phyloP scores from a whole-genome alignment of 208 protist species.

The Trypanosoma grayi region DNA sequence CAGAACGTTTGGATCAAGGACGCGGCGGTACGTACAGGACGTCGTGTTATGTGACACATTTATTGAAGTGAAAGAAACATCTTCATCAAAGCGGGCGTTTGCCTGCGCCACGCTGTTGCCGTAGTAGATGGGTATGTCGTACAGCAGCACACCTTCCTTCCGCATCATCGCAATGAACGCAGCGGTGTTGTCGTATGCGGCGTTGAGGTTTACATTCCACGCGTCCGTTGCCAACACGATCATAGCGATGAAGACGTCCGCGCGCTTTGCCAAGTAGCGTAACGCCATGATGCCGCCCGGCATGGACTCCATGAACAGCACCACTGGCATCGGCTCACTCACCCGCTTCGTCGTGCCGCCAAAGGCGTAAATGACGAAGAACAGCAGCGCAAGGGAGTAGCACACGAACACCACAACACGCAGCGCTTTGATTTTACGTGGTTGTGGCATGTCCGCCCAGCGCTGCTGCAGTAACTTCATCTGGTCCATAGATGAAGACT shows the following conservation, averaged over 20 bases:
- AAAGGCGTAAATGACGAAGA: slow-evolving; percentile 76
- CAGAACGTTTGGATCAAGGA: slow-evolving; percentile 9
- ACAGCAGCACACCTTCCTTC: slow-evolving; percentile 33
- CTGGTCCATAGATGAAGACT: slow-evolving; percentile 37
- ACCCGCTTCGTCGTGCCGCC: slow-evolving; percentile 47
- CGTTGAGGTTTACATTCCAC: slow-evolving; percentile 38
- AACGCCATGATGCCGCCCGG: slow-evolving; percentile 54
- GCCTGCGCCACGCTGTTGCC: slow-evolving; percentile 33
- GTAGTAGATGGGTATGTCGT: slow-evolving; percentile 45
- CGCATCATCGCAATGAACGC: slow-evolving; percentile 37
- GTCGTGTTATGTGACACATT: background rate
- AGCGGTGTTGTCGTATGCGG: slow-evolving; percentile 22
- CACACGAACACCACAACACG: slow-evolving; percentile 45
- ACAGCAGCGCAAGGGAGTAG: slow-evolving; percentile 61
- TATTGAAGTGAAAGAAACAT: slow-evolving; percentile 2
- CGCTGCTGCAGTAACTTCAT: slow-evolving; percentile 31
- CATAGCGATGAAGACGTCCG: slow-evolving; percentile 55
- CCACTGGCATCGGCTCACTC: slow-evolving; percentile 17
- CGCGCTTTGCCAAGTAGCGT: slow-evolving; percentile 62
- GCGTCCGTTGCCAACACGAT: slow-evolving; percentile 51
- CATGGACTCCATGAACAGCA: slow-evolving; percentile 73
- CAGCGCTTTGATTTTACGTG: slow-evolving; percentile 64
- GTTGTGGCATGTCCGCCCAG: slow-evolving; percentile 61
- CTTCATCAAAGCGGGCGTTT: slow-evolving; percentile 16
- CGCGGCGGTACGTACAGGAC: slow-evolving; percentile 29